These are phyloP conservation scores for Fistulinella prunicolor DNA, from an alignment of 768 basidiomycete species.

Conservation along the genomic window DNA sequence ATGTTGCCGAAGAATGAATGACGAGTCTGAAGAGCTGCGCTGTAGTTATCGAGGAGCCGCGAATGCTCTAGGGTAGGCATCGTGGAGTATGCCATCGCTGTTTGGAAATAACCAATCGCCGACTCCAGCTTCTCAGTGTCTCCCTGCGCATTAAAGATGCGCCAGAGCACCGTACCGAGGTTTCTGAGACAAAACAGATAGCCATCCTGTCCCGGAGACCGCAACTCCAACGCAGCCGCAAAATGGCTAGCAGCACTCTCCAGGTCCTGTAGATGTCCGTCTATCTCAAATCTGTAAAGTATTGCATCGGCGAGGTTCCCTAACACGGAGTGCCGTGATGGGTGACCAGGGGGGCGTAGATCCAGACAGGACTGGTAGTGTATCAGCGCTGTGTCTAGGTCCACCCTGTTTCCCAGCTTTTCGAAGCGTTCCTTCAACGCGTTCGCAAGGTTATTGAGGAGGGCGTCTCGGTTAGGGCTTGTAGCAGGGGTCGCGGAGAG, in stretches of 20 bases:
- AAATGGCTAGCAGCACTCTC: conserved; percentile 13
- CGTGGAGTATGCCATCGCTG: conserved; percentile 16
- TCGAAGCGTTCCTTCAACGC: conserved; percentile 18
- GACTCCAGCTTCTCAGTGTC: conserved; percentile 14
- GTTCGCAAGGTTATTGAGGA: conserved; percentile 22
- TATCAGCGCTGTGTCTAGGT: conserved; percentile 17
- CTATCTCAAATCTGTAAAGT: conserved; percentile 20
- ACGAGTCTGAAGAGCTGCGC: conserved; percentile 18
- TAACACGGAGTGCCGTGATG: conserved; percentile 8
- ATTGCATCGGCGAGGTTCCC: conserved; percentile 23
- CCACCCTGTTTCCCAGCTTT: conserved; percentile 10
- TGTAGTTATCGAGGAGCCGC: conserved; percentile 20
- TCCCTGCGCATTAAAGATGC: conserved; percentile 13
- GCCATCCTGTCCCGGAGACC: conserved; percentile 12
- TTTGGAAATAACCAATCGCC: conserved; percentile 18
- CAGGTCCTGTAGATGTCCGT: conserved; percentile 24
- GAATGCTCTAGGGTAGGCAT: conserved; percentile 13
- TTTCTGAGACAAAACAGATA: conserved; percentile 9
- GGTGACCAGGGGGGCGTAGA: conserved; percentile 22
- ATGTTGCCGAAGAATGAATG: conserved; percentile 8
- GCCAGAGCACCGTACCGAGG: conserved; percentile 8
- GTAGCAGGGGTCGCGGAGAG: conserved; percentile 3
- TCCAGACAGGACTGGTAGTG: conserved; percentile 16
- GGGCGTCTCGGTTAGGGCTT: conserved; percentile 13
- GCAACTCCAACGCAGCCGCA: conserved; percentile 16